These are phyloP conservation scores for Aspergillus glaucus DNA, from an alignment of 2,329 filamentous ascomycete species.

Conservation along the genomic window DNA sequence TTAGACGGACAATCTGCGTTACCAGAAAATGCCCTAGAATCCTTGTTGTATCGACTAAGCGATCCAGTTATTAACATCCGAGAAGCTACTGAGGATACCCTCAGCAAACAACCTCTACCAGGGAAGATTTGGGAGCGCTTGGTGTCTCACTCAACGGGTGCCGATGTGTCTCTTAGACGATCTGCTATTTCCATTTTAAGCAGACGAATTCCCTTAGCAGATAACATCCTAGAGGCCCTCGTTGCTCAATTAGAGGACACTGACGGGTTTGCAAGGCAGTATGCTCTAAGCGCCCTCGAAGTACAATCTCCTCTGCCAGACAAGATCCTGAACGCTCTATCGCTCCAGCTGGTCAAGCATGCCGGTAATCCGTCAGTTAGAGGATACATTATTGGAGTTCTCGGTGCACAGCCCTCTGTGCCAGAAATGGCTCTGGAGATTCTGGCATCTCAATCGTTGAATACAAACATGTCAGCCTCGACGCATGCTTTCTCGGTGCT, in stretches of 20 bases:
- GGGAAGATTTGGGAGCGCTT: neutral
- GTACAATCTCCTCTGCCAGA: slow-evolving; percentile 25
- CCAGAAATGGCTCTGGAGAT: neutral
- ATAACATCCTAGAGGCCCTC: neutral
- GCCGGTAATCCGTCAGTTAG: neutral
- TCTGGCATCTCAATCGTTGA: neutral
- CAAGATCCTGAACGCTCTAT: neutral
- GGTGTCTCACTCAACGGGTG: neutral
- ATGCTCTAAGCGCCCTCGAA: neutral
- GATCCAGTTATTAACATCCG: neutral
- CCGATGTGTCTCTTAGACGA: neutral
- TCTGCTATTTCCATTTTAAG: neutral
- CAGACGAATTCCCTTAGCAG: neutral
- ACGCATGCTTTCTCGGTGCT: neutral
- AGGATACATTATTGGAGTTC: neutral
- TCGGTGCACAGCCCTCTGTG: neutral
- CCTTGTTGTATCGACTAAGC: too few relatives aligned
- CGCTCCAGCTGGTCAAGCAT: neutral
- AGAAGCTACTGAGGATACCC: neutral
- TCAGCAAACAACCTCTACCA: neutral
- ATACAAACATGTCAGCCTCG: neutral
- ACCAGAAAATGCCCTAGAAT: too few relatives aligned
- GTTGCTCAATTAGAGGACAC: neutral
- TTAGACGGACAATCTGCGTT: too few relatives aligned
- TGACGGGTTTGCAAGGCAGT: neutral